phyloP scores from a whole-genome alignment of 371 early-diverging fungal genomes.

The Apophysomyces ossiformis region DNA sequence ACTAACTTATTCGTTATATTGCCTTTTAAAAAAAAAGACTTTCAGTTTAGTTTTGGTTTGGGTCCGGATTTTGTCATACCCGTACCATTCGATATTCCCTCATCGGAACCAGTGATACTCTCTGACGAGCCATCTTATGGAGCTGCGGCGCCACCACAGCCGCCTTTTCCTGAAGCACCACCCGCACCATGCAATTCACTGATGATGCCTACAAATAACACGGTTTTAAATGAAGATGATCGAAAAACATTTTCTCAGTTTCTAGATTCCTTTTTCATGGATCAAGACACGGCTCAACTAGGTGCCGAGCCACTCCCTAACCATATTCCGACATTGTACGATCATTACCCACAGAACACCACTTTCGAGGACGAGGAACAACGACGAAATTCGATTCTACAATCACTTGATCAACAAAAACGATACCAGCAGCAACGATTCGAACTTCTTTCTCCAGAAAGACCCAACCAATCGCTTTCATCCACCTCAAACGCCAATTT shows the following conservation, averaged over 20 bases:
- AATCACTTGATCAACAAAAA: slow-evolving; percentile 44
- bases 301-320: slow-evolving; percentile 27
- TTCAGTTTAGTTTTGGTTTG: slow-evolving; percentile 53
- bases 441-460: slow-evolving; percentile 10
- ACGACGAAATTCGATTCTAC: slow-evolving; percentile 38
- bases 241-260: slow-evolving; percentile 47
- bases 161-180: not conserved
- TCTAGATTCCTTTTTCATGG: slow-evolving; percentile 48
- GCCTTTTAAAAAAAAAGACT: slow-evolving; percentile 30
- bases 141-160: slow-evolving; percentile 10
- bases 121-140: slow-evolving; percentile 13
- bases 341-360: slow-evolving; percentile 10
- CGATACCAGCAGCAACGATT: slow-evolving; percentile 25
- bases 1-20: slow-evolving; percentile 2
- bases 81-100: slow-evolving; percentile 45
- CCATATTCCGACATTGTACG: slow-evolving; percentile 26
- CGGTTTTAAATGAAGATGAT: slow-evolving; percentile 48
- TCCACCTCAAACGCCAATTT: slow-evolving; percentile 10
- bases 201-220: slow-evolving; percentile 7
- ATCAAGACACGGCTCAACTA: slow-evolving; percentile 26
- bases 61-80: slow-evolving; percentile 55
- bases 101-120: slow-evolving; percentile 18
- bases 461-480: not conserved
- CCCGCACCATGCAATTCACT: slow-evolving; percentile 14
- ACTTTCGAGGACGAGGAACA: slow-evolving; percentile 38